Conservation (phyloP, 257 asterid species). For the Solanum lycopersicoides region DNA sequence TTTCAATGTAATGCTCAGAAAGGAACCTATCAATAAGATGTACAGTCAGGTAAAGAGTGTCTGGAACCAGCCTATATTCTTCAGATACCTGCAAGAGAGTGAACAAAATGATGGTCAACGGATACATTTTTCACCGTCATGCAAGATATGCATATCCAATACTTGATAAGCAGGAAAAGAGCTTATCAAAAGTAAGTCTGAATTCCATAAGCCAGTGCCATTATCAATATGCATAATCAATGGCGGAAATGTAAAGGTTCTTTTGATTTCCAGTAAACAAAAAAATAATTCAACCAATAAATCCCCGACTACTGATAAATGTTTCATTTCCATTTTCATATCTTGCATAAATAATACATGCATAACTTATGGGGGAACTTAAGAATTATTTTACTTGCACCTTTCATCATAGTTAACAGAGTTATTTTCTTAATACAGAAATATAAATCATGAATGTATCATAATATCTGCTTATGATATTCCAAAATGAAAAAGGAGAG, state of each 20-base stretch:
- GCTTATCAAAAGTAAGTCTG: not conserved
- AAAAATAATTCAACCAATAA: not conserved
- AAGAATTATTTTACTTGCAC: not conserved
- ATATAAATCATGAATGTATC: not conserved
- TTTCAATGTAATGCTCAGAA: slow-evolving; percentile 64
- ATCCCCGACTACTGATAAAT: not conserved
- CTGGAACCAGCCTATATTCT: slow-evolving; percentile 87
- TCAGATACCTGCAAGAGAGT: slow-evolving; percentile 75
- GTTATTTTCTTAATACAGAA: not conserved
- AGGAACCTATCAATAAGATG: slow-evolving; percentile 89
- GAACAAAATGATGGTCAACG: not conserved
- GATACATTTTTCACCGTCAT: not conserved
- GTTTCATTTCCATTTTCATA: not conserved
- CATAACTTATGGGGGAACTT: not conserved
- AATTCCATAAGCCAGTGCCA: not conserved
- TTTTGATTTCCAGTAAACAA: not conserved
- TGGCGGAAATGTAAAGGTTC: not conserved
- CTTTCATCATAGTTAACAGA: not conserved
- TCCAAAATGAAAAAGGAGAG: not conserved
- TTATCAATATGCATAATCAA: not conserved
- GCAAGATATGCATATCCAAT: not conserved
- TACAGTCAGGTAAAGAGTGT: slow-evolving; percentile 94
- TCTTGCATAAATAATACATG: not conserved
- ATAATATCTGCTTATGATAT: not conserved
- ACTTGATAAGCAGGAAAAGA: not conserved